A percentile compares a stretch with the other conserved stretches of the same genome.
phyloP scores from a whole-genome alignment of 2,329 filamentous ascomycete genomes.

The Sclerotinia subarctica region DNA sequence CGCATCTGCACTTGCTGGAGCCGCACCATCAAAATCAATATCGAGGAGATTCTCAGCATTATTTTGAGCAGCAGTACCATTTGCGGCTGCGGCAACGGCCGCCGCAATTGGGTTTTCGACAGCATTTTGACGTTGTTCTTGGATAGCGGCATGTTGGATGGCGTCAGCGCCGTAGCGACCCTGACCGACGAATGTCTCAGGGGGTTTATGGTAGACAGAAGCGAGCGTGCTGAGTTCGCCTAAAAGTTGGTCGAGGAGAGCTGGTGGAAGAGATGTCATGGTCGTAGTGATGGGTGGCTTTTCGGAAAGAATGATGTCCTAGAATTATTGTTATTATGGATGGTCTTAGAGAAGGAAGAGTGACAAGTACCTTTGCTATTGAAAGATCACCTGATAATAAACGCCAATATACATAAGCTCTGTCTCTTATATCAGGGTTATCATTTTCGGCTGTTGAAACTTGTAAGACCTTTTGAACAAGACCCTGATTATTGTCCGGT shows the following conservation, averaged over 20 bases:
- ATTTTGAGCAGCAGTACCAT: conserved; percentile 55
- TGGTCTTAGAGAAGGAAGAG: conserved; percentile 24
- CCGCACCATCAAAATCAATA: conserved; percentile 92
- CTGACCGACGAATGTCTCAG: conserved; percentile 96
- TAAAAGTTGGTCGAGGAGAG: conserved; percentile 85
- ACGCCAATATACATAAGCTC: conserved; percentile 98
- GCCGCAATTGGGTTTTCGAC: conserved; percentile 93
- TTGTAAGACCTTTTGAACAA: conserved; percentile 94
- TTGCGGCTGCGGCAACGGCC: conserved; percentile 67
- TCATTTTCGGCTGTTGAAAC: conserved; percentile 91
- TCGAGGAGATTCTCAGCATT: conserved; percentile 95
- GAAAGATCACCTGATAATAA: conserved; percentile 88
- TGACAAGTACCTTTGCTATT: conserved; percentile 67
- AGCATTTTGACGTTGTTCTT: conserved; percentile 89
- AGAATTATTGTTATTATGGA: neutral
- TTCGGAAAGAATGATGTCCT: conserved; percentile 86
- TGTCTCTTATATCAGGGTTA: conserved; percentile 94
- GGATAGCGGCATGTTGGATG: conserved; percentile 91
- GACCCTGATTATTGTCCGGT: conserved; percentile 81
- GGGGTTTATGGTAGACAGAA: conserved; percentile 97
- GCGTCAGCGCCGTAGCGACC: conserved; percentile 91
- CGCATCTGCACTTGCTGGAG: conserved; percentile 79
- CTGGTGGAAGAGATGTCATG: conserved; percentile 81
- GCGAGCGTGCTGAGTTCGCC: conserved; percentile 89
- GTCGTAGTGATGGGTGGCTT: conserved; percentile 94